Evolutionary conservation across 2,329 filamentous ascomycete genomes (phyloP), one percentile per base, ranked within the genome.

Genomic region (Seiridium unicorne): DNA sequence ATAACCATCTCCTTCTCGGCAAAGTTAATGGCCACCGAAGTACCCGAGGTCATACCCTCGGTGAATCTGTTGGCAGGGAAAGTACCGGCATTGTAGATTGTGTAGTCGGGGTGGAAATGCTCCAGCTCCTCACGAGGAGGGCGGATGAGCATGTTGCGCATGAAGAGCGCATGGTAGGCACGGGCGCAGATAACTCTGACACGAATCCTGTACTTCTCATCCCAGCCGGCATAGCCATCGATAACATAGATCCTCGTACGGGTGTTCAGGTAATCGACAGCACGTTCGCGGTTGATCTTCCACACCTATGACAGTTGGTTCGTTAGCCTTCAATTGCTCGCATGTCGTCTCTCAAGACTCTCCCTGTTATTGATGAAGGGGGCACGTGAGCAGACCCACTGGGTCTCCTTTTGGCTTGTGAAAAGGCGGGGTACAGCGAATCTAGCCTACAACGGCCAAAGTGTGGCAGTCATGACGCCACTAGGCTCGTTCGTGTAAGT

Each of bases 1-100:
- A 99, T 99, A 69, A 99, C 95, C 95, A 99, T 99, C 86, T 99
- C 95, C 89, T 97, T 97, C 75, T 97, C 93, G 74, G 90, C 91
- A 72, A 99, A 99, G 88, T 99, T 99, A 84, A 99, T 96, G 69
- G 95, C 90, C 57, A 99, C 94, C 7, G 95, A 99, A 57, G 95
- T 99, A 64, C 92, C 92, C 26, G 95, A 98, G 71, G 95, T 99
- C 95, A 99, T 99, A 73, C 95, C 93, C 77, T 93, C 91, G 62
- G 95, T 99, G 81, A 89, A 99, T 79, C 94, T 89, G 84, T 99
- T 99, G 75, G 95, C 95, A 51, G 95, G 95, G 90, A 99, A 99
- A 64, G 92, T 92, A 69, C 95, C 95, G 64, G 93, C 95, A 77
- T 99, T 99, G 90, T 99, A 99, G 82, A 99, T 98, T 72, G 94